phyloP scores from a whole-genome alignment of 768 basidiomycete species.

The Podaxis mareebaensis region DNA sequence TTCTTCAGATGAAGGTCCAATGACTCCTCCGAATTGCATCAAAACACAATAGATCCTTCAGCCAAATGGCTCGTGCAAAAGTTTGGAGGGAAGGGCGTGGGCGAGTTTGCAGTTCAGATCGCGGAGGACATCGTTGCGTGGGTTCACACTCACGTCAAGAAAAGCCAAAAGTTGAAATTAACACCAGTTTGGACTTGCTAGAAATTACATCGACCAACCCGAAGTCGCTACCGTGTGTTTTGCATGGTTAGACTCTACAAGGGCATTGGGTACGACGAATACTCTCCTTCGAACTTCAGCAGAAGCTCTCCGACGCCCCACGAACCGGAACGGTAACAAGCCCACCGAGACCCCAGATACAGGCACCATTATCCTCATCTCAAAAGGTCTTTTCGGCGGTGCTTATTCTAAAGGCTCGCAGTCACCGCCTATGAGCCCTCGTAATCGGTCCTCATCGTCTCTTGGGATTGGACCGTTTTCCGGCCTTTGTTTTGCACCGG shows the following conservation, averaged over 20 bases:
- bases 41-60: too few species aligned
- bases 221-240: conserved; percentile 95
- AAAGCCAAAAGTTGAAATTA: neutral
- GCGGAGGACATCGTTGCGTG: too few species aligned
- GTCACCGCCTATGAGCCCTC: conserved; percentile 39
- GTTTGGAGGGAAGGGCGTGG: too few species aligned
- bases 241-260: conserved; percentile 92
- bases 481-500: conserved; percentile 31
- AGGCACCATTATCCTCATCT: conserved; percentile 52
- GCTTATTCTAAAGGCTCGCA: conserved; percentile 35
- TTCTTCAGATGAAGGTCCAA: too few species aligned
- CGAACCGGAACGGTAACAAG: conserved; percentile 2
- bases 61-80: too few species aligned
- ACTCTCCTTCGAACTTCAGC: conserved; percentile 85
- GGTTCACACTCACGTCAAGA: too few species aligned
- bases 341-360: conserved; percentile 38
- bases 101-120: too few species aligned
- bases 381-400: conserved; percentile 42
- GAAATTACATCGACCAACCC: conserved; percentile 72
- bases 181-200: conserved; percentile 25
- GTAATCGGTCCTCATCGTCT: conserved; percentile 32
- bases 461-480: conserved; percentile 20
- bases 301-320: conserved; percentile 64
- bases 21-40: too few species aligned
- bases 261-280: conserved; percentile 94